A percentile compares a stretch with the other conserved stretches of the same genome.
phyloP scores from a whole-genome alignment of 495 filamentous ascomycete genomes.

The Trichoderma reesei region DNA sequence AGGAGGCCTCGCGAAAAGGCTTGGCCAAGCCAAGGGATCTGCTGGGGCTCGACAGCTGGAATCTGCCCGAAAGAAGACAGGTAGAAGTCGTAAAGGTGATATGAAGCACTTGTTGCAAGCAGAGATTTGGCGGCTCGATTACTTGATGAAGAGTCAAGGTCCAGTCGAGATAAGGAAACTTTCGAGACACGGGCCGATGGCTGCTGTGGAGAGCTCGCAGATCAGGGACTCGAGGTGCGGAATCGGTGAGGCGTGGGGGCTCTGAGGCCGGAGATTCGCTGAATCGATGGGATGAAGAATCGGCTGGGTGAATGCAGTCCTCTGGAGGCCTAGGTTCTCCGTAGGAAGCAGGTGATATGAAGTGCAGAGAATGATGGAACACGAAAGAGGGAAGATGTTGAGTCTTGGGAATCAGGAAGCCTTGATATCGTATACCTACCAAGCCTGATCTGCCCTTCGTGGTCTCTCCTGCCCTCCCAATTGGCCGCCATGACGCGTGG shows the following conservation, averaged over 20 bases:
- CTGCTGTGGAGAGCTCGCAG: neutral
- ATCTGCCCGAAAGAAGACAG: neutral
- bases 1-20: neutral
- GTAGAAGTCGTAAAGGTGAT: neutral
- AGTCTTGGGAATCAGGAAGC: too few species aligned
- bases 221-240: neutral
- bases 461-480: too few species aligned
- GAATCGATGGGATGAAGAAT: neutral
- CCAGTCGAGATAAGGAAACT: neutral
- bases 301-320: neutral
- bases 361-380: neutral
- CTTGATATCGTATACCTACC: too few species aligned
- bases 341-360: neutral
- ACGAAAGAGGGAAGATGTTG: too few species aligned
- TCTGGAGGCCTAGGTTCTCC: neutral
- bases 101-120: neutral
- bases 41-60: neutral
- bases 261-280: neutral
- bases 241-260: neutral
- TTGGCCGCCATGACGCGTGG: too few species aligned
- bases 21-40: neutral
- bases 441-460: too few species aligned
- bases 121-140: neutral
- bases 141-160: neutral
- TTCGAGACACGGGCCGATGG: neutral